phyloP scores from a whole-genome alignment of 306 rosid genomes.

The Geum urbanum region DNA sequence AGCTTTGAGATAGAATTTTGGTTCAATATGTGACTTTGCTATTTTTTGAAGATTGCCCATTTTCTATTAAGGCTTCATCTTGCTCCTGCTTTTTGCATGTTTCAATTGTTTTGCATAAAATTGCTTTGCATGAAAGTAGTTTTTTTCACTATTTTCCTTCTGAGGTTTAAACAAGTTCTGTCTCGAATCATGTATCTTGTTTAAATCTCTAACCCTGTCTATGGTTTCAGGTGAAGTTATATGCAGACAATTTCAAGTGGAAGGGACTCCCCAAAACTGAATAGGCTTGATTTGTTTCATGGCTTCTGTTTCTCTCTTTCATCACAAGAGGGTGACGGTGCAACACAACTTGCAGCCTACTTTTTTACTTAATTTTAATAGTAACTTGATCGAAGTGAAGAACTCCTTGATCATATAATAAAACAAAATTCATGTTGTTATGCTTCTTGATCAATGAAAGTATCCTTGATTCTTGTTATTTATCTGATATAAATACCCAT shows the following conservation, averaged over 20 bases:
- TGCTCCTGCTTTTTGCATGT: background rate
- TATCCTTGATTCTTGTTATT: background rate
- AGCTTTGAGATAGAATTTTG: background rate
- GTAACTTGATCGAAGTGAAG: constrained; percentile 29
- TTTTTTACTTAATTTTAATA: constrained; percentile 24
- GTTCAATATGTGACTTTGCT: background rate
- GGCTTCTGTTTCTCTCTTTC: constrained; percentile 25
- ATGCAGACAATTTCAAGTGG: constrained; percentile 97
- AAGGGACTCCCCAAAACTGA: constrained; percentile 70
- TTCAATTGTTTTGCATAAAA: background rate
- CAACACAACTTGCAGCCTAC: constrained; percentile 32
- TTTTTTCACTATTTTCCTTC: background rate
- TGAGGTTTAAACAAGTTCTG: background rate
- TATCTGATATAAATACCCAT: background rate
- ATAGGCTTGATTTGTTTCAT: constrained; percentile 38
- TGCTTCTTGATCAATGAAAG: constrained; percentile 6
- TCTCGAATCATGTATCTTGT: background rate
- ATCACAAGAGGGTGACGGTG: constrained; percentile 19
- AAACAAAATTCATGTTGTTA: constrained; percentile 32
- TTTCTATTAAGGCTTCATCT: background rate
- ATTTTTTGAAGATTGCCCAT: background rate
- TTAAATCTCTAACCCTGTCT: constrained; percentile 1
- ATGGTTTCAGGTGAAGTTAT: constrained; percentile 56
- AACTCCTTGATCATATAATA: constrained; percentile 21
- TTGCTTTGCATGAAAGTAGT: background rate